phyloP scores from a whole-genome alignment of 2,329 filamentous ascomycete genomes.

The Botrytis sinoallii region DNA sequence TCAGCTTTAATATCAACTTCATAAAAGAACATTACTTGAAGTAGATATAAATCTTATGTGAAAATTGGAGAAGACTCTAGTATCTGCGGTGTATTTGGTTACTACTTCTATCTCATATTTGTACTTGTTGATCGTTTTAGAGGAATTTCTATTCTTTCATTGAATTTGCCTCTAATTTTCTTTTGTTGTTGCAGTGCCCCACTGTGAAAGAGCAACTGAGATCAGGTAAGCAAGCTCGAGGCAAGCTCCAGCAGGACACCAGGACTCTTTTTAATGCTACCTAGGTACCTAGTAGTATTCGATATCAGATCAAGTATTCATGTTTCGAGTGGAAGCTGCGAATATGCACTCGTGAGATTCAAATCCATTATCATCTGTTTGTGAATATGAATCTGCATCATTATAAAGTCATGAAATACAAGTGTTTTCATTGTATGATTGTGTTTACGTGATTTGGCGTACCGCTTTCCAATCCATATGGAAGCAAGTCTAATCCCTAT shows the following conservation, averaged over 20 bases:
- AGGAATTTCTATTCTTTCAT: neutral
- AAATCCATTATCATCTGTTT: neutral
- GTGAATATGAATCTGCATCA: neutral
- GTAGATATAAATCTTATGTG: neutral
- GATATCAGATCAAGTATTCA: neutral
- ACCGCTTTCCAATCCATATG: neutral
- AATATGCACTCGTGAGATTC: neutral
- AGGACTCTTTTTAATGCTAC: neutral
- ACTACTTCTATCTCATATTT: neutral
- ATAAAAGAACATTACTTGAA: neutral
- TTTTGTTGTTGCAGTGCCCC: neutral
- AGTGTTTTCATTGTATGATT: neutral
- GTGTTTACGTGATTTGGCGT: neutral
- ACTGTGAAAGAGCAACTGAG: neutral
- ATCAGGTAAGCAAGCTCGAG: neutral
- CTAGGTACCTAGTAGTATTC: neutral
- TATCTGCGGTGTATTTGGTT: neutral
- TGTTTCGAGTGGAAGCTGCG: neutral
- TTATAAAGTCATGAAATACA: neutral
- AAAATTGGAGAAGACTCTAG: neutral
- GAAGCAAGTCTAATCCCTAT: neutral
- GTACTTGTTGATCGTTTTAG: neutral
- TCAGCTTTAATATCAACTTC: neutral
- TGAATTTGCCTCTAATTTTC: neutral
- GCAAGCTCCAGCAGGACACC: no score